Base-by-base conservation (phyloP, 306 rosid genomes). In the Mucuna pruriens region DNA sequence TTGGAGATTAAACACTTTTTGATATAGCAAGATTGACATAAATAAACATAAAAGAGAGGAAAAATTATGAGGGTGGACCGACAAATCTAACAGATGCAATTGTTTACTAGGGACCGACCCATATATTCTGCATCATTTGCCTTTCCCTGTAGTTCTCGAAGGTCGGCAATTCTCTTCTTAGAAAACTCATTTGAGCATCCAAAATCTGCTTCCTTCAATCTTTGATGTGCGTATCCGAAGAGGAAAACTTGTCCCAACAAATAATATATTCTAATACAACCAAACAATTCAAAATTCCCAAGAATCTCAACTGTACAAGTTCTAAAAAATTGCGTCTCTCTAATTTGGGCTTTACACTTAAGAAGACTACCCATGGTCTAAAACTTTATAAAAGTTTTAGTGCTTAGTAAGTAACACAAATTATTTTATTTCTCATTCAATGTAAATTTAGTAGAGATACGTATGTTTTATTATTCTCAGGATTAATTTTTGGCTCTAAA, bases 131-230 rank as follows among this genome's bases (percentile, higher is more conserved):
- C 81, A 68, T 76, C 77, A 78, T 54, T 78, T 44, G 80, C 66
- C 57, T 83, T 81, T 64, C 77, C 11, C 72, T 82, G 81, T 75
- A 22, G 55, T 82, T 82, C 82, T 83, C 78, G 68, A 68, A 38
- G 82, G 83, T 83, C 83, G 83, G 79, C 86, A 77, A 77, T 77
- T 76, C 68, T 36, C 39, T 69, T 23, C 57, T 60, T 25, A 60
- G 23, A 36, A 62, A 61, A 75, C 73, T 57, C 17, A n/a, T 67
- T 68, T 29, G 49, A 6, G 64, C 81, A 75, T 54, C 81, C 82
- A 76, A 69, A 57, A 68, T 55, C 71, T 68, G 45, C 71, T 33
- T 33, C 38, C 67, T 48, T 60, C 55, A 39, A 83, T 48, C 77
- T 68, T n/a, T n/a, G n/a, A n/a, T n/a, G 2, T 66, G 81, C 81